Evolutionary conservation across 2,329 filamentous ascomycete species (phyloP).

Genomic region (Fusarium sp.): DNA sequence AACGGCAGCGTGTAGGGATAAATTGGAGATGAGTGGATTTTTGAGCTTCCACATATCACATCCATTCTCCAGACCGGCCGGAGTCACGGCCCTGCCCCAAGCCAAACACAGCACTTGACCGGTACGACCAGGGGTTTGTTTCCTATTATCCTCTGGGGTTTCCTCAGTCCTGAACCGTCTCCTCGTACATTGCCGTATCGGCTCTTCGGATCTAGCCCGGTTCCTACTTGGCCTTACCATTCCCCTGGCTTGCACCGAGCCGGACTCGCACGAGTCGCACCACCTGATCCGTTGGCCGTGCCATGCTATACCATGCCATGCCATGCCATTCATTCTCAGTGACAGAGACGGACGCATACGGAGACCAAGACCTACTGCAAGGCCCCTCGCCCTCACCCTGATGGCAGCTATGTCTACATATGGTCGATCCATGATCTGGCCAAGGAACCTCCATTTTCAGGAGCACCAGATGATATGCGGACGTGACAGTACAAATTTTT

Average conservation of each 20-base stretch:
- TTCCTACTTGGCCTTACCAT: slow-evolving; percentile 28
- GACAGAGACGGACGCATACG: neutral
- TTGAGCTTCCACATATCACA: slow-evolving; percentile 33
- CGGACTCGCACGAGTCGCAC: slow-evolving; percentile 43
- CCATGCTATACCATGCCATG: neutral
- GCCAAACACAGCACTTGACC: slow-evolving; percentile 25
- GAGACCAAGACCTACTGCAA: neutral
- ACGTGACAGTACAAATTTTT: neutral
- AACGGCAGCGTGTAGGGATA: slow-evolving; percentile 20
- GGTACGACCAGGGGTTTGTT: slow-evolving; percentile 27
- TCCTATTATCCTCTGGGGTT: slow-evolving; percentile 25
- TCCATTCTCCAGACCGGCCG: slow-evolving; percentile 36
- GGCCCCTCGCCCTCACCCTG: neutral
- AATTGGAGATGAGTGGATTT: slow-evolving; percentile 28
- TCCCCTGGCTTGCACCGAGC: slow-evolving; percentile 34
- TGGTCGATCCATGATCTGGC: neutral
- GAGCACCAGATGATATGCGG: slow-evolving; percentile 1
- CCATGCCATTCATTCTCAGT: neutral
- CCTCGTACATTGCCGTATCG: slow-evolving; percentile 41
- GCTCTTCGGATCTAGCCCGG: slow-evolving; percentile 40
- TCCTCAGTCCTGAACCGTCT: slow-evolving; percentile 15
- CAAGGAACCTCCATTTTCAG: neutral
- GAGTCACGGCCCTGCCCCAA: slow-evolving; percentile 38
- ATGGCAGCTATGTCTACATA: neutral
- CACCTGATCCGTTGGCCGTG: slow-evolving; percentile 33